Evolutionary conservation across 108 stramenopile species (phyloP), one percentile per base, ranked within the genome.

Genomic region (Nannochloropsis salina): DNA sequence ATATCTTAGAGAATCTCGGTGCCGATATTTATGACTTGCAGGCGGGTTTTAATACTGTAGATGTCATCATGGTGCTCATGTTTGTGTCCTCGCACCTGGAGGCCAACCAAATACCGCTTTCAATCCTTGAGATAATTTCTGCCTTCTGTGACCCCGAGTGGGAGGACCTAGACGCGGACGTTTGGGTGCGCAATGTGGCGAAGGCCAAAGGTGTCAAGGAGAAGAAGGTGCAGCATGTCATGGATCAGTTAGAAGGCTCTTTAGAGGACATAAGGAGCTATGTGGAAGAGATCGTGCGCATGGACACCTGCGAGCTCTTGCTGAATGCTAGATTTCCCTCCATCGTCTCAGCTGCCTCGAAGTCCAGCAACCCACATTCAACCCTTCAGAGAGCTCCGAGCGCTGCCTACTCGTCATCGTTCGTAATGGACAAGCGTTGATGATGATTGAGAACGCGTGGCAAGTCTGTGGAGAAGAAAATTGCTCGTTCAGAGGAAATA

Each of bases 241-340:
- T 74, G 61, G n/a, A 74, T 6, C 61, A 74, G 61, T n/a, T 74
- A n/a, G 61, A 74, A n/a, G 61, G 61, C 61, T 74, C 61, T n/a
- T 6, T 74, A n/a, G 61, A 74, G 61, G 61, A 74, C 61, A 74
- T 74, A 4, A 74, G 61, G 61, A n/a, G 61, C 20, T 74, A 74
- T 6, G 5, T 74, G 61, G 61, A 74, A 15, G 61, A 74, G 61
- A 74, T 74, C 15, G 61, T 74, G 61, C 61, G 61, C 20, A 74
- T 74, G 6, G 61, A 74, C 6, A n/a, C 20, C n/a, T 74, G 61
- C 61, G 61, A 74, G 61, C 61, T 74, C n/a, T 15, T 74, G 15
- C 61, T 74, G 2, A 74, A 74, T n/a, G 61, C 20, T 74, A n/a
- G 61, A 15, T 74, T 74, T 74, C 61, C 61, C 8, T n/a, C 61